A percentile compares a stretch with the other conserved stretches of the same genome.
phyloP scores from a whole-genome alignment of 169 alveolate genomes.

The Plasmodium reichenowi region DNA sequence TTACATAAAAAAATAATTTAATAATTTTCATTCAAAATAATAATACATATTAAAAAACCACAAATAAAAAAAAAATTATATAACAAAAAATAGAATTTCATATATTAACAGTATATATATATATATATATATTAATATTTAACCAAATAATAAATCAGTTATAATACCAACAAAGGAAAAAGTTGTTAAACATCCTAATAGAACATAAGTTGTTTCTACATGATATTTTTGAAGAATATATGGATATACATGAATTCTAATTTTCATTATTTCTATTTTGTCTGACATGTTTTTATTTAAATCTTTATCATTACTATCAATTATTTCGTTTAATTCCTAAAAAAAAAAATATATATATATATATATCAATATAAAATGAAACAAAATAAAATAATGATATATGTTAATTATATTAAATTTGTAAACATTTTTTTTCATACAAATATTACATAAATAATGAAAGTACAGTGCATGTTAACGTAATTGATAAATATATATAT shows the following conservation, averaged over 20 bases:
- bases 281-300: constrained; percentile 44
- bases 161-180: constrained; percentile 73
- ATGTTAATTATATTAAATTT: not conserved
- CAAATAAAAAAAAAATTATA: too few relatives aligned
- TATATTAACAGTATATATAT: not conserved
- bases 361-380: too few relatives aligned
- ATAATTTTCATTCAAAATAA: not conserved
- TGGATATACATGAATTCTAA: constrained; percentile 75
- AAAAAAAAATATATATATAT: constrained; percentile 4
- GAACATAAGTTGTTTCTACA: constrained; percentile 71
- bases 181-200: constrained; percentile 59
- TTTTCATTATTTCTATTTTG: constrained; percentile 73
- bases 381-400: not conserved
- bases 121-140: constrained; percentile 1
- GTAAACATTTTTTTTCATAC: too few relatives aligned
- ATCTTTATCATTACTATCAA: constrained; percentile 13
- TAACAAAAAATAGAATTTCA: not conserved
- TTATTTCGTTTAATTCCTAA: constrained; percentile 62
- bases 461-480: too few relatives aligned
- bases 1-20: constrained; percentile 18
- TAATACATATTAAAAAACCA: too few relatives aligned
- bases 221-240: constrained; percentile 68
- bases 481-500: not conserved
- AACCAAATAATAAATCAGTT: constrained; percentile 69
- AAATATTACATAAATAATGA: too few relatives aligned